Conservation (phyloP, 495 filamentous ascomycete species). For the Neurospora sp. region DNA sequence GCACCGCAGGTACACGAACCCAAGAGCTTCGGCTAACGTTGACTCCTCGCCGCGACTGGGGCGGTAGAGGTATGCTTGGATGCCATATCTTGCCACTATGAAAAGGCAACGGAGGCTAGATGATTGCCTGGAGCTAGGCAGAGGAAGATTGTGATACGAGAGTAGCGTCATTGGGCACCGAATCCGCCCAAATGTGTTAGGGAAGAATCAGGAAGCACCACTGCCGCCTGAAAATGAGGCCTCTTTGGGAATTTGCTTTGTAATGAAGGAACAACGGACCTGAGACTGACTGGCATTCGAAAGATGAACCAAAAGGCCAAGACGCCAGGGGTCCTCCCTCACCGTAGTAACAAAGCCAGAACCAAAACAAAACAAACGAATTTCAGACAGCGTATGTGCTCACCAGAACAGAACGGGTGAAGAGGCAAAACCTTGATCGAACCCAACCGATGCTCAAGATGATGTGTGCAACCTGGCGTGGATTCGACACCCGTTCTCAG, state of each 20-base stretch:
- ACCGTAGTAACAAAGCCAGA: not conserved
- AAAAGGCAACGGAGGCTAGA: not conserved
- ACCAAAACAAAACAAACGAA: not conserved
- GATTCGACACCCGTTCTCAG: not conserved
- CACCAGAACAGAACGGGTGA: not conserved
- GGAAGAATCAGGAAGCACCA: not conserved
- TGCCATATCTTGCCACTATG: constrained; percentile 77
- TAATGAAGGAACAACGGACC: not conserved
- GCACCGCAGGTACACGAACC: constrained; percentile 26
- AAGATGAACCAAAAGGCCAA: not conserved
- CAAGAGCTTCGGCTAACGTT: constrained; percentile 59
- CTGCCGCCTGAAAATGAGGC: not conserved
- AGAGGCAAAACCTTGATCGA: not conserved
- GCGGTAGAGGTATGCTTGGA: constrained; percentile 75
- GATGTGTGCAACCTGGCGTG: not conserved
- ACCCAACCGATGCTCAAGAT: not conserved
- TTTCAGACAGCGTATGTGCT: not conserved
- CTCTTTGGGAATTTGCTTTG: not conserved
- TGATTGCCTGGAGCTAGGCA: not conserved
- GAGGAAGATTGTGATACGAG: not conserved
- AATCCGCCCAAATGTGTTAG: not conserved
- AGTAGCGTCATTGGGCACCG: not conserved
- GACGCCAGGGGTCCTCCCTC: not conserved
- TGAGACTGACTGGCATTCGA: not conserved
- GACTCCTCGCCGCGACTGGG: constrained; percentile 70